These are phyloP conservation scores for Aspergillus sp. DNA, from an alignment of 2,329 filamentous ascomycete species.

Conservation along the genomic window DNA sequence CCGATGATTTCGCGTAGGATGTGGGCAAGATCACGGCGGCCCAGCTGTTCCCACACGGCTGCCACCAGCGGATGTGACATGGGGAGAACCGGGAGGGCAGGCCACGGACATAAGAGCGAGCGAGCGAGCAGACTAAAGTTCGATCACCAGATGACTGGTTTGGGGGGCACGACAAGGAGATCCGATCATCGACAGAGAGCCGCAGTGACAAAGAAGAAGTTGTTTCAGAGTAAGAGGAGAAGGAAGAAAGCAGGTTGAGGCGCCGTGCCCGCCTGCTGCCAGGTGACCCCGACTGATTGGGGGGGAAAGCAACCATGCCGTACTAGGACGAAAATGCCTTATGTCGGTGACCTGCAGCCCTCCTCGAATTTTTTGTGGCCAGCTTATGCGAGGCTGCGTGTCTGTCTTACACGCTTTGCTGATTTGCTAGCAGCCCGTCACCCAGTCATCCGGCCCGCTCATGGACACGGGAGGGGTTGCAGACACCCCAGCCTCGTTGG, in stretches of 20 bases:
- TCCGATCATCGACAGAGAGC: slow-evolving; percentile 2
- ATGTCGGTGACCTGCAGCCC: slow-evolving; percentile 7
- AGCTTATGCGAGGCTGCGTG: slow-evolving; percentile 26
- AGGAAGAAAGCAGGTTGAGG: slow-evolving; percentile 1
- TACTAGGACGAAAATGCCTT: slow-evolving; percentile 6
- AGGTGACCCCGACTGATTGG: slow-evolving; percentile 9
- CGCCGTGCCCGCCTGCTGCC: slow-evolving; percentile 1
- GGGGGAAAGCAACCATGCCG: not conserved
- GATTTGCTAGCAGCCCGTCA: not conserved
- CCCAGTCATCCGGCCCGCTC: slow-evolving; percentile 6
- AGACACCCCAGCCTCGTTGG: slow-evolving; percentile 7
- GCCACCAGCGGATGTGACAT: slow-evolving; percentile 37
- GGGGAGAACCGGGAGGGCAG: slow-evolving; percentile 14
- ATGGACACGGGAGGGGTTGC: slow-evolving; percentile 5
- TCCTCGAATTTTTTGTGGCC: slow-evolving; percentile 8
- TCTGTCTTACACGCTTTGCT: slow-evolving; percentile 21
- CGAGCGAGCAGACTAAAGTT: not conserved
- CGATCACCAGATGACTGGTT: not conserved
- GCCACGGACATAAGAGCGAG: slow-evolving; percentile 19
- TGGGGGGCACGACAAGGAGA: not conserved
- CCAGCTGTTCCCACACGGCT: slow-evolving; percentile 39
- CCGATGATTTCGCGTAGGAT: slow-evolving; percentile 40
- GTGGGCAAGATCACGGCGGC: slow-evolving; percentile 35
- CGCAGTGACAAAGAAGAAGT: not conserved
- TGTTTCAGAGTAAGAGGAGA: not conserved